phyloP scores from a whole-genome alignment of 1,139 yeast genomes.

The Kodamaea suecica region DNA sequence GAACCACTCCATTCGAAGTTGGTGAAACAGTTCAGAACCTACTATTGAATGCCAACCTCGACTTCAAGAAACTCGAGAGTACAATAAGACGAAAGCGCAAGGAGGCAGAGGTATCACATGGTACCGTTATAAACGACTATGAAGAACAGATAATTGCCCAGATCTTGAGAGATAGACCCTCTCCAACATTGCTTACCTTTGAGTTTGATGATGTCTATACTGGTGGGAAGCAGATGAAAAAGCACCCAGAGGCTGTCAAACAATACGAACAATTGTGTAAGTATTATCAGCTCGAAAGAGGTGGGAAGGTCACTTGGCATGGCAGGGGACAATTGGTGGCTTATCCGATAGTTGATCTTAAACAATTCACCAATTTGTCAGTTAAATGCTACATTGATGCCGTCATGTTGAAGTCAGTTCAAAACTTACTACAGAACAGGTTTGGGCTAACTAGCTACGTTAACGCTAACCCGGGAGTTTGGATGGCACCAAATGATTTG shows the following conservation, averaged over 20 bases:
- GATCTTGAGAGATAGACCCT: conserved; percentile 53
- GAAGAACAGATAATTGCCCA: conserved; percentile 44
- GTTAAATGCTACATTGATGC: conserved; percentile 74
- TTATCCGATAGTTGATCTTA: conserved; percentile 76
- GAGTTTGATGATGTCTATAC: conserved; percentile 85
- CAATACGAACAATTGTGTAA: conserved; percentile 39
- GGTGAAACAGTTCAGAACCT: conserved; percentile 65
- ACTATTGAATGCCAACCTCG: conserved; percentile 60
- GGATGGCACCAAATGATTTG: conserved; percentile 53
- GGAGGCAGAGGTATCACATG: conserved; percentile 34
- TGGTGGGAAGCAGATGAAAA: conserved; percentile 78
- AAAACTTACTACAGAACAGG: conserved; percentile 44
- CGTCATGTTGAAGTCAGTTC: conserved; percentile 62
- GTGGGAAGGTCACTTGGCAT: conserved; percentile 98
- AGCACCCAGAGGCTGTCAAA: conserved; percentile 36
- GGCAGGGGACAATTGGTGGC: conserved; percentile 93
- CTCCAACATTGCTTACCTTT: conserved; percentile 68
- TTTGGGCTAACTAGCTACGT: conserved; percentile 44
- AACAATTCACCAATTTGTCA: conserved; percentile 54
- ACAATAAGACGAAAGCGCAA: conserved; percentile 42
- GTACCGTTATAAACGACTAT: conserved; percentile 41
- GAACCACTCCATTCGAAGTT: conserved; percentile 49
- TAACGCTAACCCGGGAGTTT: conserved; percentile 82
- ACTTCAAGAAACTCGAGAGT: conserved; percentile 53
- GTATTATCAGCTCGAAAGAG: conserved; percentile 77